These are phyloP conservation scores for Coccinonectria pachysandricola DNA, from an alignment of 2,329 filamentous ascomycete species.

Conservation along the genomic window DNA sequence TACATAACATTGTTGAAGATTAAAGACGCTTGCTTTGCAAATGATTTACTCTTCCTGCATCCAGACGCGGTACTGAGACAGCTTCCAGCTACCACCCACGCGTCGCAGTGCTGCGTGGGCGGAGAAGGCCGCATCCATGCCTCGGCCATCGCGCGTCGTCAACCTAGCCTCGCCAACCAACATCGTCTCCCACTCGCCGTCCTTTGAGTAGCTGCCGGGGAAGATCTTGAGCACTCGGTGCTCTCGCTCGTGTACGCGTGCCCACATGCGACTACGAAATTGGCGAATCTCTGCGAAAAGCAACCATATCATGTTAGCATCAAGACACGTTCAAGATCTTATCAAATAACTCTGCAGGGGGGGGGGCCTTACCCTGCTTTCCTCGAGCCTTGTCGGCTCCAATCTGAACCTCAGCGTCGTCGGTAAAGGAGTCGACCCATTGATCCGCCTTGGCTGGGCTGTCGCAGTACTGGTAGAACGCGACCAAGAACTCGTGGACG, in stretches of 20 bases:
- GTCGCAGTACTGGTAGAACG: conserved; percentile 36
- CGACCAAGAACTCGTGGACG: conserved; percentile 29
- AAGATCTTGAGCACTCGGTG: conserved; percentile 34
- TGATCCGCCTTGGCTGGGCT: conserved; percentile 29
- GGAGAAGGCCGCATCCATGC: conserved; percentile 20
- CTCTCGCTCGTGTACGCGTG: conserved; percentile 26
- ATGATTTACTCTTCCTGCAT: conserved; percentile 14
- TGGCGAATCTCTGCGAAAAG: conserved; percentile 30
- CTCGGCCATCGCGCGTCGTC: conserved; percentile 18
- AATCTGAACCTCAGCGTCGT: conserved; percentile 32
- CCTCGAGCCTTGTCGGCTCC: conserved; percentile 29
- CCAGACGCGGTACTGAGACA: conserved; percentile 24
- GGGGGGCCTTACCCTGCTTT: conserved; percentile 19
- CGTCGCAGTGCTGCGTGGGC: conserved; percentile 21
- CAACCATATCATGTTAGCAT: too few relatives aligned
- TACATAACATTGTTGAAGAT: conserved; percentile 5
- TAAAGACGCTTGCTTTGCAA: conserved; percentile 7
- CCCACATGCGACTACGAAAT: conserved; percentile 34
- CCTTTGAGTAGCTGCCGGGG: conserved; percentile 24
- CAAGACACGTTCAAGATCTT: too few relatives aligned
- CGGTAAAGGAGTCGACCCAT: conserved; percentile 32
- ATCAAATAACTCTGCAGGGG: conserved; percentile 1
- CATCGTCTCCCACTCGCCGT: conserved; percentile 23
- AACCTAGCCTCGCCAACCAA: conserved; percentile 21
- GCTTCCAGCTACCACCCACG: conserved; percentile 23